Percentiles rank a stretch among this genome's conserved stretches.
Evolutionary conservation across 2,329 filamentous ascomycete species (phyloP).

Genomic region (Cladosporium oxysporum): DNA sequence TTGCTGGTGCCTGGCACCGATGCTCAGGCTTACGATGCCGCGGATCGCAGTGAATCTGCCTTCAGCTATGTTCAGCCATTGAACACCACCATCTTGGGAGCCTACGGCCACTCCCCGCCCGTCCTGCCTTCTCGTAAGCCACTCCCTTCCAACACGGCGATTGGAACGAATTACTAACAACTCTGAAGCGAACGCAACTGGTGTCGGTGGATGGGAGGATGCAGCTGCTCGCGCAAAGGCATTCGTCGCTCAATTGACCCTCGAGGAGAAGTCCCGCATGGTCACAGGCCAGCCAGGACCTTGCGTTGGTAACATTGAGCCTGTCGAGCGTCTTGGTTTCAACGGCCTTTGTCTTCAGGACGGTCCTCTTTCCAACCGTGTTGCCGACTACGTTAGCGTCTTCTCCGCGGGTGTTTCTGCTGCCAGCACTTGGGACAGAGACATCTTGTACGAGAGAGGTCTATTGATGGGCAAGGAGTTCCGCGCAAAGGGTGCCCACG

Average conservation of each 20-base stretch:
- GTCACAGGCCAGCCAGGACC: slow-evolving; percentile 35
- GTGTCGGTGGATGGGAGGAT: slow-evolving; percentile 21
- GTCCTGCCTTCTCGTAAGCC: slow-evolving; percentile 15
- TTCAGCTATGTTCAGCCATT: slow-evolving; percentile 19
- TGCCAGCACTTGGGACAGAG: slow-evolving; percentile 81
- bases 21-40: slow-evolving; percentile 18
- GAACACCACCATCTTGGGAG: slow-evolving; percentile 17
- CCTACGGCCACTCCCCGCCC: slow-evolving; percentile 16
- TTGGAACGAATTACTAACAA: background rate
- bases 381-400: slow-evolving; percentile 50
- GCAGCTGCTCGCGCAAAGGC: slow-evolving; percentile 34
- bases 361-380: slow-evolving; percentile 55
- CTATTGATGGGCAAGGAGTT: slow-evolving; percentile 36
- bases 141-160: background rate
- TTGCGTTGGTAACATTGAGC: slow-evolving; percentile 41
- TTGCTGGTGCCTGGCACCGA: slow-evolving; percentile 10
- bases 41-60: background rate
- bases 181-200: slow-evolving; percentile 22
- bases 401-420: slow-evolving; percentile 84
- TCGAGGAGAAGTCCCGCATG: slow-evolving; percentile 43
- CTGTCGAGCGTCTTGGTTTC: slow-evolving; percentile 35
- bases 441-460: slow-evolving; percentile 53
- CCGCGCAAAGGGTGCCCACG: slow-evolving; percentile 51
- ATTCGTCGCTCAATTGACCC: slow-evolving; percentile 42
- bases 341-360: slow-evolving; percentile 73